Conservation (phyloP, 306 rosid genomes). For the Comarum palustre region DNA sequence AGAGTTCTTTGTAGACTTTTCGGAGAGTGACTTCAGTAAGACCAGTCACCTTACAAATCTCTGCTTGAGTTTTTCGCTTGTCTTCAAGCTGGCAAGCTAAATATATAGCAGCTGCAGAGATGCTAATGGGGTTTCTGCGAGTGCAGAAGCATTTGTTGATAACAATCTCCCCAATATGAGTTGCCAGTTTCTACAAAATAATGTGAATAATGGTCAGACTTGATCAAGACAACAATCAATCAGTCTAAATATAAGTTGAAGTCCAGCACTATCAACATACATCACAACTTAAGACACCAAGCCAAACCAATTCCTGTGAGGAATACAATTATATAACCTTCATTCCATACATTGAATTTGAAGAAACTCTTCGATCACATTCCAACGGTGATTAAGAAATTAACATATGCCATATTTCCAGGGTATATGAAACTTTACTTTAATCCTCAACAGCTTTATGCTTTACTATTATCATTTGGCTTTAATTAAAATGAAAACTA, state of each 20-base stretch:
- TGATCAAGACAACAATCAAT: not conserved
- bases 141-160: conserved; percentile 99
- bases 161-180: conserved; percentile 95
- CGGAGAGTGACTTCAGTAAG: conserved; percentile 94
- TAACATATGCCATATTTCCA: not conserved
- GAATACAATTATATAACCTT: not conserved
- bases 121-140: conserved; percentile 91
- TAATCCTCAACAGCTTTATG: not conserved
- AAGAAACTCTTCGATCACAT: not conserved
- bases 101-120: conserved; percentile 93
- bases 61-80: conserved; percentile 95
- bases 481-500: not conserved
- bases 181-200: conserved; percentile 71
- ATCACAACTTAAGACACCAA: conserved; percentile 4
- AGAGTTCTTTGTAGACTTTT: conserved; percentile 88
- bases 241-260: not conserved
- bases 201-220: conserved; percentile 9
- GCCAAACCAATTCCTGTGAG: not conserved
- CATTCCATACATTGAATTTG: not conserved
- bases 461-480: not conserved
- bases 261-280: not conserved
- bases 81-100: conserved; percentile 99
- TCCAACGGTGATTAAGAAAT: conserved; percentile 13
- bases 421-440: not conserved
- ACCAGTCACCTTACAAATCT: conserved; percentile 95